phyloP scores from a whole-genome alignment of 441 rosid genomes.

The Syzygium syzygioides region DNA sequence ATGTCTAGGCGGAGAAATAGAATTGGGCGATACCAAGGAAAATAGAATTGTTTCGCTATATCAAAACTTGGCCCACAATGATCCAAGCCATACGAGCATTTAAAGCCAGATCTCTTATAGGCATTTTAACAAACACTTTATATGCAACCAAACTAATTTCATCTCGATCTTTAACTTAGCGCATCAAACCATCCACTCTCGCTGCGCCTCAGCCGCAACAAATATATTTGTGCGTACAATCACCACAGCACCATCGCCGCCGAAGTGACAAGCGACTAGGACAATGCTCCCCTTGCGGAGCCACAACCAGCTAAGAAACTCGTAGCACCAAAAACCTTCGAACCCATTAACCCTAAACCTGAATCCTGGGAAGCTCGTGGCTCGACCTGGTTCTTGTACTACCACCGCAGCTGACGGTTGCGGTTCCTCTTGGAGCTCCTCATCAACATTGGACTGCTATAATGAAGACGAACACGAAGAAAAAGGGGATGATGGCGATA shows the following conservation, averaged over 20 bases:
- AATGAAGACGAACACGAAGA: background rate
- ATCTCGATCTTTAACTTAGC: conserved; percentile 41
- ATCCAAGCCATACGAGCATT: background rate
- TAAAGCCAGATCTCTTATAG: background rate
- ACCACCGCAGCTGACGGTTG: background rate
- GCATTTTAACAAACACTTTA: conserved; percentile 32
- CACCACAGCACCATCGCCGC: conserved; percentile 38
- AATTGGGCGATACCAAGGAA: background rate
- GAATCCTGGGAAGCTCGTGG: conserved; percentile 25
- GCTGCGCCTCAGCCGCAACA: conserved; percentile 13
- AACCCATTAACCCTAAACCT: conserved; percentile 28
- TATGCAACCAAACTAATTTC: conserved; percentile 23
- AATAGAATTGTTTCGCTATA: background rate
- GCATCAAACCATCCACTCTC: conserved; percentile 24
- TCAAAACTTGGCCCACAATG: background rate
- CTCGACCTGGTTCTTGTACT: background rate
- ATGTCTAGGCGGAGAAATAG: background rate
- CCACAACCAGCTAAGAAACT: conserved; percentile 12
- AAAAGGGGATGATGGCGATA: background rate
- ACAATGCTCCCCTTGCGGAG: background rate
- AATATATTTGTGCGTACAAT: conserved; percentile 26
- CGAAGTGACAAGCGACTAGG: conserved; percentile 21
- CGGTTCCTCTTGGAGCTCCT: background rate
- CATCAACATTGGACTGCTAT: background rate
- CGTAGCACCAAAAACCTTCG: conserved; percentile 25